Evolutionary conservation across 228 moss, liverwort and hornwort species (phyloP).

Genomic region (Sphagnum magellanicum): DNA sequence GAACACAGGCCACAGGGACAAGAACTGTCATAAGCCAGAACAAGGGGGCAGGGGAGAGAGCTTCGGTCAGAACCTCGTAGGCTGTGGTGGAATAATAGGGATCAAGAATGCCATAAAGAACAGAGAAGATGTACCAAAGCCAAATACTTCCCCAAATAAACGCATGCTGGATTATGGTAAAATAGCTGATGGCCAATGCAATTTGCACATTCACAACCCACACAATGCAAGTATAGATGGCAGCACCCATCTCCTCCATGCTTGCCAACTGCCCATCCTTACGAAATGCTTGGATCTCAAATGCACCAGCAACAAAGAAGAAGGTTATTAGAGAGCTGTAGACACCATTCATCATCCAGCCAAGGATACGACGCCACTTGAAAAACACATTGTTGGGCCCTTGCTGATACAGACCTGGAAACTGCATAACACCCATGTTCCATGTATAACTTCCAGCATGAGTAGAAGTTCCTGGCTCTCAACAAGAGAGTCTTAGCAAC

Average conservation of each 20-base stretch:
- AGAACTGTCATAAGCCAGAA: slow-evolving; percentile 43
- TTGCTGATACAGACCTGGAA: slow-evolving; percentile 97
- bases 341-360: slow-evolving; percentile 93
- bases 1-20: slow-evolving; percentile 20
- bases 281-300: slow-evolving; percentile 58
- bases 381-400: slow-evolving; percentile 92
- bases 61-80: slow-evolving; percentile 38
- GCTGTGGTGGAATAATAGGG: slow-evolving; percentile 41
- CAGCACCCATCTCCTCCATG: slow-evolving; percentile 51
- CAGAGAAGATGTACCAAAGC: slow-evolving; percentile 79
- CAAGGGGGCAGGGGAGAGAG: slow-evolving; percentile 26
- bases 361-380: slow-evolving; percentile 81
- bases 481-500: too few species aligned
- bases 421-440: slow-evolving; percentile 33
- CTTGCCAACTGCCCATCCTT: slow-evolving; percentile 65
- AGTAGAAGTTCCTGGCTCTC: too few species aligned
- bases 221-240: slow-evolving; percentile 51
- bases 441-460: too few species aligned
- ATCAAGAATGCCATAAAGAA: slow-evolving; percentile 58
- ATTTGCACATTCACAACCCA: slow-evolving; percentile 59
- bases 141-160: slow-evolving; percentile 73
- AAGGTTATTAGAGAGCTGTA: slow-evolving; percentile 81
- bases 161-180: slow-evolving; percentile 57
- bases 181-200: slow-evolving; percentile 51
- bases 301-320: slow-evolving; percentile 59